Percentiles rank a stretch among this genome's conserved stretches.
Conservation (phyloP, 768 basidiomycete genomes). For the Trametes sanguinea region DNA sequence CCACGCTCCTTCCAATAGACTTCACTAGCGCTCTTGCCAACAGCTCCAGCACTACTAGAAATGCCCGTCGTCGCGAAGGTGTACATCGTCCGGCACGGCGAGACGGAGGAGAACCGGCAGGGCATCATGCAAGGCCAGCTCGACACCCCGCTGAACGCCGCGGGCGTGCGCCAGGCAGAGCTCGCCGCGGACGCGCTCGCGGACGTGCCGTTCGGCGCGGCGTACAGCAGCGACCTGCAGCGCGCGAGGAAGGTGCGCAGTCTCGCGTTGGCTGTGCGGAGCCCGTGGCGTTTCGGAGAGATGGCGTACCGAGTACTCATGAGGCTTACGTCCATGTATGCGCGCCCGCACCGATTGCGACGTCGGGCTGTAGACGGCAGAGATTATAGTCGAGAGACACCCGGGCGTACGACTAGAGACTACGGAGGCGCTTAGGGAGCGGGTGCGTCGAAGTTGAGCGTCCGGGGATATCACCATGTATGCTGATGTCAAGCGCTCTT, state of each 20-base stretch:
- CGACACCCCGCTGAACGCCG: conserved; percentile 66
- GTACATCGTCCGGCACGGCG: conserved; percentile 76
- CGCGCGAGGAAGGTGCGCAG: conserved; percentile 65
- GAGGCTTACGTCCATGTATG: no score
- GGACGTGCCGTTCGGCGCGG: conserved; percentile 54
- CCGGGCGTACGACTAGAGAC: conserved; percentile 45
- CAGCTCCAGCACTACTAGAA: background rate
- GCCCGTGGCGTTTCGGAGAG: no score
- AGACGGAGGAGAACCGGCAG: conserved; percentile 68
- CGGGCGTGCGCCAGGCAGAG: conserved; percentile 60
- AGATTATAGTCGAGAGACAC: conserved; percentile 59
- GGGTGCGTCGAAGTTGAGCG: conserved; percentile 44
- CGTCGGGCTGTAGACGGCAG: conserved; percentile 54
- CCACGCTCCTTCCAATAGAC: background rate
- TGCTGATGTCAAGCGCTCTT: background rate
- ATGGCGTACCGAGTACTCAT: no score
- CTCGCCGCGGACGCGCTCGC: conserved; percentile 56
- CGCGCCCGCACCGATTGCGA: no score
- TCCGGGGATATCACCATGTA: background rate
- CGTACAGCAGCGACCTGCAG: conserved; percentile 71
- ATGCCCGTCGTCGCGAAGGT: conserved; percentile 44
- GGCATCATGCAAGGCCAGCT: conserved; percentile 75
- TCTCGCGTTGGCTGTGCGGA: background rate
- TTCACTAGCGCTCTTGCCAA: background rate
- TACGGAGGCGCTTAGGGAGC: conserved; percentile 58